Conservation (phyloP, 139 green algal species). For the Spirogloea muscicola region DNA sequence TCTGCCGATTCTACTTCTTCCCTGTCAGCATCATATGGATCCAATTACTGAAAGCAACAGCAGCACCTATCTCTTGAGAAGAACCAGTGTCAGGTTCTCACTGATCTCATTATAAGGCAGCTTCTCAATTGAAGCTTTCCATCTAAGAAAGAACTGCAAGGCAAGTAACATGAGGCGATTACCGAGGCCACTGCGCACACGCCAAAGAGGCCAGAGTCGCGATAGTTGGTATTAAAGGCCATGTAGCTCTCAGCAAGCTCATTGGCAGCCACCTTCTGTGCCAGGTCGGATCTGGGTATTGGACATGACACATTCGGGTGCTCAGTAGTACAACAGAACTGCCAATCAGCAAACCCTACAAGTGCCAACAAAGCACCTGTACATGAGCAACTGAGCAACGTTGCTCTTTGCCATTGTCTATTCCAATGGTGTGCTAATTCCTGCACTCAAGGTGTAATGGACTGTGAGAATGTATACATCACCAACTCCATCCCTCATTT, state of each 20-base stretch:
- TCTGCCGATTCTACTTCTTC: neutral
- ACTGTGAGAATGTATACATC: neutral
- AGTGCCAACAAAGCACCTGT: neutral
- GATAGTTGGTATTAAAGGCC: slow-evolving; percentile 95
- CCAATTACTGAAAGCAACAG: too few species aligned
- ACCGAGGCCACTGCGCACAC: slow-evolving; percentile 77
- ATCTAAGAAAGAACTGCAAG: too few species aligned
- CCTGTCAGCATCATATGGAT: too few species aligned
- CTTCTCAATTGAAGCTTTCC: too few species aligned
- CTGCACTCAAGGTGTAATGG: neutral
- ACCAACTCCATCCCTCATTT: neutral
- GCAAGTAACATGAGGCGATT: too few species aligned
- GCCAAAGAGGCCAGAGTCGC: slow-evolving; percentile 95
- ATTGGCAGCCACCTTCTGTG: slow-evolving; percentile 79
- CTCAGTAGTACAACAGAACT: neutral
- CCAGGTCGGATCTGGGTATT: slow-evolving; percentile 61
- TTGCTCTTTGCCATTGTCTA: too few species aligned
- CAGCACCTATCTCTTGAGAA: too few species aligned
- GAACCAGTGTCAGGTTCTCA: too few species aligned
- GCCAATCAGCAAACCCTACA: neutral
- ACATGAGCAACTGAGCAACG: neutral
- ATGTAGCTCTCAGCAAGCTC: slow-evolving; percentile 82
- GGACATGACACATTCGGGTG: neutral
- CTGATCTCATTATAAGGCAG: too few species aligned
- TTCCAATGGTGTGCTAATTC: too few species aligned